Percentiles rank a stretch among this genome's conserved stretches.
These are phyloP conservation scores for Wickerhamiella vanderwaltii DNA, from an alignment of 805 yeast genomes.

Conservation along the genomic window DNA sequence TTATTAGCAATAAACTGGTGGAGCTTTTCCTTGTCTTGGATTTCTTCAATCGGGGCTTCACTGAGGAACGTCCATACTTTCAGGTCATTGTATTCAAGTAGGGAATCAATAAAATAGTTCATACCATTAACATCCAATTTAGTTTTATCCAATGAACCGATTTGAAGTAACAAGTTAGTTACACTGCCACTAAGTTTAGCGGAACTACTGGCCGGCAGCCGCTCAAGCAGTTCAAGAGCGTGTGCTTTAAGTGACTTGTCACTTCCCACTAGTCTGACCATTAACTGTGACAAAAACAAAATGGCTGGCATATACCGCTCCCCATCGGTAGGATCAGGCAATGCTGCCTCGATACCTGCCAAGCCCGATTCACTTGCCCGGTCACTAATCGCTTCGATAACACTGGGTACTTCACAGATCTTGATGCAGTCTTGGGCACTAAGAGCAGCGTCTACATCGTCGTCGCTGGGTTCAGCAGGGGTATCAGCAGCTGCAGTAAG, in stretches of 20 bases:
- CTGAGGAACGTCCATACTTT: slow-evolving; percentile 7
- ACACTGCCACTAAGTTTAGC: not conserved
- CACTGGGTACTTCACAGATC: slow-evolving; percentile 47
- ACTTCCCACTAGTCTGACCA: slow-evolving; percentile 10
- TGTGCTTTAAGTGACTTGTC: not conserved
- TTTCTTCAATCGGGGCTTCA: slow-evolving; percentile 1
- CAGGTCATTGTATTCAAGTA: not conserved
- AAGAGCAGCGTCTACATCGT: slow-evolving; percentile 75
- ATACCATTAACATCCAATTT: slow-evolving; percentile 10
- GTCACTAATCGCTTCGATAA: slow-evolving; percentile 36
- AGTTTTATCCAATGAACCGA: slow-evolving; percentile 8
- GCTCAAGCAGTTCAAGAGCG: not conserved
- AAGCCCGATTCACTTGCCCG: slow-evolving; percentile 26
- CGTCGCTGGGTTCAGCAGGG: slow-evolving; percentile 83
- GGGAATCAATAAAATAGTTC: not conserved
- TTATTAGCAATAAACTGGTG: not conserved
- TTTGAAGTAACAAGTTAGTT: not conserved
- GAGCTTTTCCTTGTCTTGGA: not conserved
- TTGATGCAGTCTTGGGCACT: slow-evolving; percentile 74
- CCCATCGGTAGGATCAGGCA: slow-evolving; percentile 13
- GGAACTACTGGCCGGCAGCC: not conserved
- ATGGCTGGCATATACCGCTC: slow-evolving; percentile 25
- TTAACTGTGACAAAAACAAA: slow-evolving; percentile 22
- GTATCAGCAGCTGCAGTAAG: slow-evolving; percentile 79
- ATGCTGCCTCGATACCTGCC: slow-evolving; percentile 27